These are phyloP conservation scores for Lentinus polychrous DNA, from an alignment of 1,284 basidiomycete species.

Conservation along the genomic window DNA sequence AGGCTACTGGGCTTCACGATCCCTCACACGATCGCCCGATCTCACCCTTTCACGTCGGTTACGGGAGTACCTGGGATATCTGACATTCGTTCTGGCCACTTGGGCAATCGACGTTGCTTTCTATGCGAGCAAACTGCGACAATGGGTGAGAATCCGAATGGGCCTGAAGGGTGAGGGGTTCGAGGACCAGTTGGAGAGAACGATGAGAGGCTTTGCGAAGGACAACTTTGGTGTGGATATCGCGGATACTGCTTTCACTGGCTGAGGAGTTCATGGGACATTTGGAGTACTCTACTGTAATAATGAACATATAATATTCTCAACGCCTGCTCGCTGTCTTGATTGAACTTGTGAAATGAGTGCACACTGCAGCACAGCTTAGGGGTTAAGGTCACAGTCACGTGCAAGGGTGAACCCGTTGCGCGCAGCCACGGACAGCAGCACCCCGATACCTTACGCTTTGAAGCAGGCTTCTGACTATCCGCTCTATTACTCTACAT, in stretches of 20 bases:
- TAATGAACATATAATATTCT: background rate
- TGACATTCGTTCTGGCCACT: slow-evolving; percentile 49
- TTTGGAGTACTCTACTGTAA: background rate
- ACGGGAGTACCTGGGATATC: slow-evolving; percentile 42
- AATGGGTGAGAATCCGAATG: slow-evolving; percentile 39
- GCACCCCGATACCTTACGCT: background rate
- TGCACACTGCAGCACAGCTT: background rate
- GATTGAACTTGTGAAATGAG: background rate
- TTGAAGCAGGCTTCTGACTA: slow-evolving; percentile 1
- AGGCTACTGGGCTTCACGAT: slow-evolving; percentile 61
- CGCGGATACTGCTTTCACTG: slow-evolving; percentile 21
- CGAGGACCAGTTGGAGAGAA: slow-evolving; percentile 60
- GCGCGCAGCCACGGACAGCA: background rate
- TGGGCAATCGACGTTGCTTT: slow-evolving; percentile 52
- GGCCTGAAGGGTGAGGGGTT: slow-evolving; percentile 33
- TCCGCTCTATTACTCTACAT: background rate
- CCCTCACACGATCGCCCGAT: slow-evolving; percentile 35
- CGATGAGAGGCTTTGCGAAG: slow-evolving; percentile 53
- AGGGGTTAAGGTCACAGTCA: background rate
- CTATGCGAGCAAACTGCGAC: slow-evolving; percentile 42
- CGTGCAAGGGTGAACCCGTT: background rate
- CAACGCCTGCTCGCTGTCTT: background rate
- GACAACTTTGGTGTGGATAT: slow-evolving; percentile 53
- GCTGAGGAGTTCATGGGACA: slow-evolving; percentile 10
- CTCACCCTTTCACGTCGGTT: slow-evolving; percentile 35